phyloP scores from a whole-genome alignment of 768 basidiomycete species.

The Kwoniella dendrophila region DNA sequence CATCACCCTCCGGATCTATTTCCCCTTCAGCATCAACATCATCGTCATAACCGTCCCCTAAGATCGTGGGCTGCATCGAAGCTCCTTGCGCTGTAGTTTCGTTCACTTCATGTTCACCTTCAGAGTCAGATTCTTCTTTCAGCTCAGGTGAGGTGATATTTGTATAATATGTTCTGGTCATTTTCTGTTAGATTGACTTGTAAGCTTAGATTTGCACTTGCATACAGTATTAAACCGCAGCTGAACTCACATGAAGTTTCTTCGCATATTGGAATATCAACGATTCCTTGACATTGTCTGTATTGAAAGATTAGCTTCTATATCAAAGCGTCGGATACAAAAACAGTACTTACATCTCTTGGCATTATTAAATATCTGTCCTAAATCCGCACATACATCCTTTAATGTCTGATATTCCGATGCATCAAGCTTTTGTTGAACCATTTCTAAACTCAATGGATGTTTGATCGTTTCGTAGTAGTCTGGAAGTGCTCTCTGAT shows the following conservation, averaged over 20 bases:
- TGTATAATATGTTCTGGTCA: conserved; percentile 38
- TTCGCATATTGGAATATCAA: conserved; percentile 51
- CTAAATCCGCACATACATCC: conserved; percentile 47
- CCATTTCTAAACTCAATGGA: conserved; percentile 46
- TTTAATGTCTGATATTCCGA: conserved; percentile 42
- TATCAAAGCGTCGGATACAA: background rate
- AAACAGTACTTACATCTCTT: conserved; percentile 51
- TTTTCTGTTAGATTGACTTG: conserved; percentile 30
- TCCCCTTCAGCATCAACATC: conserved; percentile 26
- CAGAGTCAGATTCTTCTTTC: conserved; percentile 26
- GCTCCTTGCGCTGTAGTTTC: background rate
- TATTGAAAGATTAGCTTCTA: background rate
- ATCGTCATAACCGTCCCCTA: conserved; percentile 5
- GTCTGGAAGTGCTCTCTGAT: conserved; percentile 44
- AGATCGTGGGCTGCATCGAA: conserved; percentile 9
- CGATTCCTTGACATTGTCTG: conserved; percentile 53
- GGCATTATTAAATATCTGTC: conserved; percentile 53
- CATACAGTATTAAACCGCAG: background rate
- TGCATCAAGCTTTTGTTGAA: conserved; percentile 37
- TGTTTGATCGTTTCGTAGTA: conserved; percentile 53
- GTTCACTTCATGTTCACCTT: conserved; percentile 37
- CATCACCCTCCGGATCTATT: conserved; percentile 23
- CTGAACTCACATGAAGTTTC: conserved; percentile 46
- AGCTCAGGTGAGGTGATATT: conserved; percentile 13
- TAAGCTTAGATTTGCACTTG: background rate